Percentiles rank a stretch among this genome's conserved stretches.
Evolutionary conservation across 2,329 filamentous ascomycete genomes (phyloP).

Genomic region (Verticillium dahliae): DNA sequence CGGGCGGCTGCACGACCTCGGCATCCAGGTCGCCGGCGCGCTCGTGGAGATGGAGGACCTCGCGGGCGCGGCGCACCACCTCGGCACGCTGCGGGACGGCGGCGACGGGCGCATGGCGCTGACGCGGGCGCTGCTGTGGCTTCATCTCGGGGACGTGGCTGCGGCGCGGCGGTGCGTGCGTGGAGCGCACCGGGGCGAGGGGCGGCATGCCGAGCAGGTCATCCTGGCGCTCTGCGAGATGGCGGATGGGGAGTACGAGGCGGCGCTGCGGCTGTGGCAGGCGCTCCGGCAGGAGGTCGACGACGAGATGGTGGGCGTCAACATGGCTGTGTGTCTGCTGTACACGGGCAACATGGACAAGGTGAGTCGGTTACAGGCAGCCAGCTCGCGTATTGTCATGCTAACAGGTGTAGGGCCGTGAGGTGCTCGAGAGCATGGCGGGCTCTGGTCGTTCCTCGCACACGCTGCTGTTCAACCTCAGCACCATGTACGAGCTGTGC

Average conservation of each 20-base stretch:
- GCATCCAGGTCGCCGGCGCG: constrained; percentile 57
- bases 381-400: background rate
- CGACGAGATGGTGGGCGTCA: constrained; percentile 71
- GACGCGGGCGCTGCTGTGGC: constrained; percentile 60
- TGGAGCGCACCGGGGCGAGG: constrained; percentile 13
- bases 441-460: constrained; percentile 61
- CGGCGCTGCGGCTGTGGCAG: constrained; percentile 58
- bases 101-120: constrained; percentile 34
- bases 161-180: constrained; percentile 53
- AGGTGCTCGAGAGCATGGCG: constrained; percentile 60
- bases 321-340: constrained; percentile 75
- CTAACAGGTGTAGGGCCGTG: constrained; percentile 47
- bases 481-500: constrained; percentile 87
- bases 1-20: constrained; percentile 65
- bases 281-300: constrained; percentile 30
- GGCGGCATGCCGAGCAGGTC: constrained; percentile 35
- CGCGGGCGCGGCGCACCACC: constrained; percentile 68
- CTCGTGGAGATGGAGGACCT: constrained; percentile 85
- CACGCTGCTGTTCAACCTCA: constrained; percentile 80
- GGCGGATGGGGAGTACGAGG: constrained; percentile 66
- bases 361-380: constrained; percentile 31
- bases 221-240: constrained; percentile 68
- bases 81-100: constrained; percentile 49
- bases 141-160: constrained; percentile 71
- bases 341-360: constrained; percentile 74